These are phyloP conservation scores for Lobosporangium transversale DNA, from an alignment of 192 early-diverging fungal species.

Conservation along the genomic window DNA sequence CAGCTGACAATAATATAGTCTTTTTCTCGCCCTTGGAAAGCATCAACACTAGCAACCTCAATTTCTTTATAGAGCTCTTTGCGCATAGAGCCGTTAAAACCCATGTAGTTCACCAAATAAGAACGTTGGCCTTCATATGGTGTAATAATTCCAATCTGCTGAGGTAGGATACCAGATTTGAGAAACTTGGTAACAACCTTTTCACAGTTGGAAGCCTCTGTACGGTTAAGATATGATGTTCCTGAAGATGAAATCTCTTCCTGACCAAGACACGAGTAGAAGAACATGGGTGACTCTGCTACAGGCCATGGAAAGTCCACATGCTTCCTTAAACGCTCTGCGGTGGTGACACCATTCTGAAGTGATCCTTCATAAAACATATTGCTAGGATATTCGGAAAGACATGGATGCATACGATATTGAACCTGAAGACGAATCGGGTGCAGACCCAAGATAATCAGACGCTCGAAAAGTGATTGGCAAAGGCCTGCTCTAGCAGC, in stretches of 20 bases:
- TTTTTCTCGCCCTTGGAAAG: slow-evolving; percentile 99
- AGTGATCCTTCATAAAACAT: slow-evolving; percentile 99
- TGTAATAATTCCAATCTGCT: slow-evolving; percentile 97
- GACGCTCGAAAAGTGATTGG: slow-evolving; percentile 96
- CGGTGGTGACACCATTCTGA: slow-evolving; percentile 95
- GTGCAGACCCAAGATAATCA: slow-evolving; percentile 90
- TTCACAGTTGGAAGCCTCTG: slow-evolving; percentile 96
- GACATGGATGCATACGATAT: slow-evolving; percentile 99
- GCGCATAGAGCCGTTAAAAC: slow-evolving; percentile 87
- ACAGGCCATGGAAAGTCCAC: slow-evolving; percentile 98
- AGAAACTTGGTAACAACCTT: slow-evolving; percentile 96
- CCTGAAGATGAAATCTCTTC: slow-evolving; percentile 98
- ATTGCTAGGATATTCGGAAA: slow-evolving; percentile 99
- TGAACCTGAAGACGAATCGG: slow-evolving; percentile 98
- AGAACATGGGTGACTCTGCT: slow-evolving; percentile 94
- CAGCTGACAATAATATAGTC: slow-evolving; percentile 99
- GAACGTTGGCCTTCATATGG: slow-evolving; percentile 99
- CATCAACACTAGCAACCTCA: slow-evolving; percentile 98
- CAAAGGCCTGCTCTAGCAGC: slow-evolving; percentile 93
- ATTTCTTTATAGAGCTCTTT: slow-evolving; percentile 98
- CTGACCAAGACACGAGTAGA: slow-evolving; percentile 90
- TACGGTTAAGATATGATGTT: slow-evolving; percentile 97
- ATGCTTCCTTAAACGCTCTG: slow-evolving; percentile 86
- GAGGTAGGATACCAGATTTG: slow-evolving; percentile 83
- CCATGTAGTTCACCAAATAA: slow-evolving; percentile 96